A percentile compares a stretch with the other conserved stretches of the same genome.
phyloP scores from a whole-genome alignment of 768 basidiomycete genomes.

The Tulasnella sp. region DNA sequence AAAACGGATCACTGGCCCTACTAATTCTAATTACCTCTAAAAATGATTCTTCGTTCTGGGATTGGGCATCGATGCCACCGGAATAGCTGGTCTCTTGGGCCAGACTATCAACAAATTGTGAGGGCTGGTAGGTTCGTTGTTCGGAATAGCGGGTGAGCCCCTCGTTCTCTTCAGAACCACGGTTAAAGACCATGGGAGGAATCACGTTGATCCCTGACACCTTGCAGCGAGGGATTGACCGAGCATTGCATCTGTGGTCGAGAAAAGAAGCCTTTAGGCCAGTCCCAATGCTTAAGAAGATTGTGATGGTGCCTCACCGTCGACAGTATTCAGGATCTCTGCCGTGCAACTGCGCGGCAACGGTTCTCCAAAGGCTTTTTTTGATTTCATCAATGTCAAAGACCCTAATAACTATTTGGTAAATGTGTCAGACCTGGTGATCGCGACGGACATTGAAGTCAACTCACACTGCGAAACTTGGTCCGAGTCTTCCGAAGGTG shows the following conservation, averaged over 20 bases:
- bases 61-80: background rate
- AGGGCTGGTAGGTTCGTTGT: no score
- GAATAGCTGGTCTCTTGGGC: background rate
- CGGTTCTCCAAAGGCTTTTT: conserved; percentile 10
- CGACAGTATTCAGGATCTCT: background rate
- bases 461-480: background rate
- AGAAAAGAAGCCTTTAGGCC: no score
- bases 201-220: background rate
- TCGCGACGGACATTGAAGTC: background rate
- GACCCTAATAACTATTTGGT: conserved; percentile 3
- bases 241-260: background rate
- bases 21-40: conserved; percentile 8
- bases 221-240: conserved; percentile 3
- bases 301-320: background rate
- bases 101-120: no score
- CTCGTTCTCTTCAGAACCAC: background rate
- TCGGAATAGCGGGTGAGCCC: background rate
- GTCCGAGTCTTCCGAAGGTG: background rate
- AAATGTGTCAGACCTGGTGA: background rate
- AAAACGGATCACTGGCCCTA: background rate
- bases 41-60: background rate
- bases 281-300: background rate
- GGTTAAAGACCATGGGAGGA: conserved; percentile 5
- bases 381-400: conserved; percentile 11
- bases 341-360: background rate